Evolutionary conservation across 2,329 filamentous ascomycete genomes (phyloP).

Genomic region (Aspergillus novoparasiticus): DNA sequence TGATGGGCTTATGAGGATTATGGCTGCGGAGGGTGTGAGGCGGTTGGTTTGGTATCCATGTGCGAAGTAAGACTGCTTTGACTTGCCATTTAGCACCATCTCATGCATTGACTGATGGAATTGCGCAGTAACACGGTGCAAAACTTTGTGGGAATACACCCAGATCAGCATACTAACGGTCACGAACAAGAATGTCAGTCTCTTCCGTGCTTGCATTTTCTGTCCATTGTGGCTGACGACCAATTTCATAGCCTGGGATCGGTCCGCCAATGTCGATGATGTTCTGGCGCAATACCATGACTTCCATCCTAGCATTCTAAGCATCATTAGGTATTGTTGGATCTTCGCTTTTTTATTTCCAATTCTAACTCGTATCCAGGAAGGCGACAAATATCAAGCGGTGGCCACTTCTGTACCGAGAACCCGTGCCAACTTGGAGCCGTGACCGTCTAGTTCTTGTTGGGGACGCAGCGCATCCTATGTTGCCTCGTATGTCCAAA

Average conservation of each 20-base stretch:
- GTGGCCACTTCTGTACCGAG: constrained; percentile 31
- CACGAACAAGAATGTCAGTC: background rate
- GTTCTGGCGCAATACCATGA: background rate
- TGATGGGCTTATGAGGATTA: background rate
- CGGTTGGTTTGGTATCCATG: background rate
- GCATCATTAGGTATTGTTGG: background rate
- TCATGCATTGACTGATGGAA: background rate
- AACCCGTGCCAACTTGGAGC: constrained; percentile 30
- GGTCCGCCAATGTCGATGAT: background rate
- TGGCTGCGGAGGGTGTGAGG: background rate
- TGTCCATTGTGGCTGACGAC: background rate
- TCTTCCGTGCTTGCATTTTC: background rate
- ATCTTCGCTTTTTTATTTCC: background rate
- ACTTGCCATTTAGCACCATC: background rate
- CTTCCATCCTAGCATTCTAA: background rate
- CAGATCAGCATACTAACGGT: background rate
- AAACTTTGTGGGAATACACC: background rate
- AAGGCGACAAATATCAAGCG: background rate
- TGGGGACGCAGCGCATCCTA: constrained; percentile 38
- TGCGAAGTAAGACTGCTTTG: background rate
- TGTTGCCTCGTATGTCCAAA: background rate
- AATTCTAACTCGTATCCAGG: background rate
- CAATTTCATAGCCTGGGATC: background rate
- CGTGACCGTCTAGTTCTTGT: constrained; percentile 30
- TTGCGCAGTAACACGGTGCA: background rate